These are phyloP conservation scores for Chlorella sp. DNA, from an alignment of 139 green algal genomes.

Conservation along the genomic window DNA sequence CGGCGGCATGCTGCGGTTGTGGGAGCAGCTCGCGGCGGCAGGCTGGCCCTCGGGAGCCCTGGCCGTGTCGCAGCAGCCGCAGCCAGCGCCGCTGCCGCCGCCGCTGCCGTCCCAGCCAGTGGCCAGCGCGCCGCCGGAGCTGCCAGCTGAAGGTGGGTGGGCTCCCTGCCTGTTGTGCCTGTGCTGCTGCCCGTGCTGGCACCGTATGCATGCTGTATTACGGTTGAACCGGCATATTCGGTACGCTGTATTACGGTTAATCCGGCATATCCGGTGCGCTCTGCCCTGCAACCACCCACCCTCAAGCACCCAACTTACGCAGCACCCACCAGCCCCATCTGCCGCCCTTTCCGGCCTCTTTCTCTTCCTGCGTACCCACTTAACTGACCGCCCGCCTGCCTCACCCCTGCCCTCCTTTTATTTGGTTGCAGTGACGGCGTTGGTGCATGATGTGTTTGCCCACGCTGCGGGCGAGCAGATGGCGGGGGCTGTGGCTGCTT, in stretches of 20 bases:
- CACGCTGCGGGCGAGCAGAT: background rate
- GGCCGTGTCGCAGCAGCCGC: background rate
- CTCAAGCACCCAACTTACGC: background rate
- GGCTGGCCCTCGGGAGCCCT: background rate
- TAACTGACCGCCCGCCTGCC: background rate
- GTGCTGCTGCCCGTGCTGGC: background rate
- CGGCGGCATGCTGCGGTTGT: background rate
- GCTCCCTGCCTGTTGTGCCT: background rate
- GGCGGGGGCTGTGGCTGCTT: background rate
- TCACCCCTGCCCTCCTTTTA: too few relatives aligned
- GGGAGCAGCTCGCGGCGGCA: background rate
- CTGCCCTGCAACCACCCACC: background rate
- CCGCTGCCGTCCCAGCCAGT: background rate
- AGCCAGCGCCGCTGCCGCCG: background rate
- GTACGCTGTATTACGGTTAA: too few relatives aligned
- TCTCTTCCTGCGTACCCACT: too few relatives aligned
- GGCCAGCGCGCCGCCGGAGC: slow-evolving; percentile 8
- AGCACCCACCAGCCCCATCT: background rate
- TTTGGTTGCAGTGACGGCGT: slow-evolving; percentile 4
- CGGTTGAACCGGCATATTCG: too few relatives aligned
- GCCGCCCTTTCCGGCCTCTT: too few relatives aligned
- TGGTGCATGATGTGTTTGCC: slow-evolving; percentile 7
- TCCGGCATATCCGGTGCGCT: too few relatives aligned
- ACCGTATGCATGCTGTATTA: too few relatives aligned
- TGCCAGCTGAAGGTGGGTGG: slow-evolving; percentile 7